Base-by-base conservation (phyloP, 2,329 filamentous ascomycete genomes). In the Pseudogymnoascus sp. region DNA sequence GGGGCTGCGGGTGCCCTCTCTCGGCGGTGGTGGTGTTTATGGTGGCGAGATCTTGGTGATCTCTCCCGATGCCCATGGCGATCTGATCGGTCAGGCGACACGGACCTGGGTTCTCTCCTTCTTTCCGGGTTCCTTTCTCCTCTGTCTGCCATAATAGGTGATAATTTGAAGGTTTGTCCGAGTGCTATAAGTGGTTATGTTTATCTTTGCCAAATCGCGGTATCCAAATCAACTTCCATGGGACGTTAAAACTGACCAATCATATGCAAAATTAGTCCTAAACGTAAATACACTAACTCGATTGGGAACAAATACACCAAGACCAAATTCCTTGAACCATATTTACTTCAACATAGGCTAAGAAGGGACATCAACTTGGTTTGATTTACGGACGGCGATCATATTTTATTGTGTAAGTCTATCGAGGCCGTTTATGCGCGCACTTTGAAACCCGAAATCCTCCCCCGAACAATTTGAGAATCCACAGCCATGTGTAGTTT, bases 1-100 rank as follows among this genome's bases (percentile, higher is more conserved):
- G 62, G 62, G 14, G 36, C 23, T 38, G 60, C 61, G 38, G 62
- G 59, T 9, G 14, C 8, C 8, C 60, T 58, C 23, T 41, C 30
- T 64, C 67, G 72, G 60, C 70, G 74, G 62, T 75, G 72, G 60
- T 72, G 74, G 61, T 75, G 74, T 58, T 72, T 73, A 62, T 73
- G 71, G 58, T 76, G 73, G 38, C 67, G 61, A 60, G 58, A 60
- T 6, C 35, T 6, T 30, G 58, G 38, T 39, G 35, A 41, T 16
- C 58, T 38, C 35, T 41, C 38, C 1, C 35, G 33, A 60, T 60
- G 58, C 22, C 22, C 8, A 60, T 60, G 33, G 58, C 58, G 58
- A 38, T 39, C 58, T 39, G 58, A 60, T 22, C 49, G 49, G 16
- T 33, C 12, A 12, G 49, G 49, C 5, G 49, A 55, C 5, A 55